Percentiles rank a stretch among this genome's conserved stretches.
These are phyloP conservation scores for Rugonectria rugulosa DNA, from an alignment of 2,329 filamentous ascomycete species.

Conservation along the genomic window DNA sequence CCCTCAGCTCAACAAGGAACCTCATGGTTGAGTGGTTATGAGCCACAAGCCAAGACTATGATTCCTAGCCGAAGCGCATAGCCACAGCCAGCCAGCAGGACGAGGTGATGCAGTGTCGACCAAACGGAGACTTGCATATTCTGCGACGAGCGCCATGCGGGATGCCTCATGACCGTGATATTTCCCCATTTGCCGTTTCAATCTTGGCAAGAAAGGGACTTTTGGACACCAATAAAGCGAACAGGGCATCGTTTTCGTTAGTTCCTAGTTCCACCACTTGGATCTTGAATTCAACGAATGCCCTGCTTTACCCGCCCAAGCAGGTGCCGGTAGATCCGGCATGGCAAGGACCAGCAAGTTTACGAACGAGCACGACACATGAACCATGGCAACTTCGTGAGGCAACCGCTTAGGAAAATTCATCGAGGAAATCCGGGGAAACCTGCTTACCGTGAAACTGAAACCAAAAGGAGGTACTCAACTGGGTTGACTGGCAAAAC, in stretches of 20 bases:
- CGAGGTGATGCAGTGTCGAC: too few relatives aligned
- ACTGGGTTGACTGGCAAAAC: too few relatives aligned
- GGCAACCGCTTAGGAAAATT: too few relatives aligned
- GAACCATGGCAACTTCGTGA: neutral
- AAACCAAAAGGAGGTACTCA: neutral
- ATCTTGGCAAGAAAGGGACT: neutral
- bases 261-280: neutral
- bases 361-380: constrained; percentile 4
- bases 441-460: constrained; percentile 5
- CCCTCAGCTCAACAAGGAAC: neutral
- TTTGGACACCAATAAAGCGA: too few relatives aligned
- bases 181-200: neutral
- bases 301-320: constrained; percentile 16
- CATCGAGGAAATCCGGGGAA: neutral
- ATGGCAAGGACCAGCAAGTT: constrained; percentile 17
- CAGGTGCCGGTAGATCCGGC: constrained; percentile 33
- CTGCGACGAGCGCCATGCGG: neutral
- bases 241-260: too few relatives aligned
- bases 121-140: neutral
- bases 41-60: constrained; percentile 13
- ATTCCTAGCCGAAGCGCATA: constrained; percentile 5
- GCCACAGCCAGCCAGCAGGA: too few relatives aligned
- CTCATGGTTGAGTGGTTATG: constrained; percentile 11
- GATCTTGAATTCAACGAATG: neutral
- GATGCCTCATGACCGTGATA: neutral